Evolutionary conservation across 805 yeast genomes (phyloP).

Genomic region (Starmerella potacharoeniae): DNA sequence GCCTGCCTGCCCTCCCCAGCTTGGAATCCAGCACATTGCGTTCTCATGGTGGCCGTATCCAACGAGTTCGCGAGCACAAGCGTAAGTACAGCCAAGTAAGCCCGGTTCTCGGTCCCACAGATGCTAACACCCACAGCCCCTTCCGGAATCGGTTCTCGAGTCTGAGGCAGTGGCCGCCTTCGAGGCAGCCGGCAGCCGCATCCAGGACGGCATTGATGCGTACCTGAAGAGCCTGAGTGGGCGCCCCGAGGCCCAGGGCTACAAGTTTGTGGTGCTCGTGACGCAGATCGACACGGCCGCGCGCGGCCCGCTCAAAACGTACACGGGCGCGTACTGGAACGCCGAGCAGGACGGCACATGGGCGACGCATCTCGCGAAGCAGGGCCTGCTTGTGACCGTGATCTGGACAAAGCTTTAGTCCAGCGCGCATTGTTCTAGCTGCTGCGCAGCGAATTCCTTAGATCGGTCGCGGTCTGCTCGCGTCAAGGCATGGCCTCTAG

Average conservation of each 20-base stretch:
- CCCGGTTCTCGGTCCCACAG: neutral
- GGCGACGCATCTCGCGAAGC: conserved; percentile 10
- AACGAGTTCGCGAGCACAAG: conserved; percentile 16
- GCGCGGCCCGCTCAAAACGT: conserved; percentile 16
- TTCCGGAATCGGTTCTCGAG: conserved; percentile 12
- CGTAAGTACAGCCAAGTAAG: conserved; percentile 8
- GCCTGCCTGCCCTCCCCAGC: neutral
- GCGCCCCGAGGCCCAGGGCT: conserved; percentile 16
- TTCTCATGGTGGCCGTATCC: conserved; percentile 8
- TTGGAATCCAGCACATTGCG: neutral
- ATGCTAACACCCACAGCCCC: conserved; percentile 12
- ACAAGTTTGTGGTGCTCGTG: conserved; percentile 20
- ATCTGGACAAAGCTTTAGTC: conserved; percentile 17
- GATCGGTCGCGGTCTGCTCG: too few species aligned
- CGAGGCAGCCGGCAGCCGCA: neutral
- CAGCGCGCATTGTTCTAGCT: too few species aligned
- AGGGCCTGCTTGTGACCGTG: conserved; percentile 13
- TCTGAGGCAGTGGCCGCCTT: conserved; percentile 10
- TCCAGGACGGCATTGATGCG: conserved; percentile 10
- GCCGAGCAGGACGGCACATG: conserved; percentile 23
- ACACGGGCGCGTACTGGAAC: conserved; percentile 24
- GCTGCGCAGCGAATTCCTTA: too few species aligned
- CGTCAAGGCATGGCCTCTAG: too few species aligned
- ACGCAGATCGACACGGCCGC: conserved; percentile 12
- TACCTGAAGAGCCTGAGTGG: conserved; percentile 7